A percentile compares a stretch with the other conserved stretches of the same genome.
phyloP scores from a whole-genome alignment of 2,329 filamentous ascomycete species.

The Colletotrichum theobromicola region DNA sequence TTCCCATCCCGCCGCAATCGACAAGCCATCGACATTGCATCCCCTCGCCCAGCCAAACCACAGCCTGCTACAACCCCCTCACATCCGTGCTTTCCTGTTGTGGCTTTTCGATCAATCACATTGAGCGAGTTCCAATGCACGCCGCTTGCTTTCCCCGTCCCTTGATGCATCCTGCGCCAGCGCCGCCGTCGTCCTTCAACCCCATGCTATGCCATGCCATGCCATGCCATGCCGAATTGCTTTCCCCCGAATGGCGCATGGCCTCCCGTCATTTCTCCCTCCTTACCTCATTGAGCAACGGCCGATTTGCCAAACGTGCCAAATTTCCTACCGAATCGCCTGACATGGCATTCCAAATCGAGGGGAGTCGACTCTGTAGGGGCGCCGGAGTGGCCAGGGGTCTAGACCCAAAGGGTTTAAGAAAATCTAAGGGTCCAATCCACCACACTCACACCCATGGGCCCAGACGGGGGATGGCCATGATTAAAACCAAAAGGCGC shows the following conservation, averaged over 20 bases:
- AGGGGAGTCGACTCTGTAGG: not conserved
- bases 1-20: slow-evolving; percentile 14
- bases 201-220: not conserved
- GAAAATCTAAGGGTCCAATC: slow-evolving; percentile 17
- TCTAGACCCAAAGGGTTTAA: not conserved
- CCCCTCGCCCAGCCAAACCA: not conserved
- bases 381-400: not conserved
- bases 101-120: not conserved
- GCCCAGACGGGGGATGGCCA: not conserved
- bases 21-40: not conserved
- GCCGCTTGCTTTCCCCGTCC: not conserved
- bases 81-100: not conserved
- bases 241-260: not conserved
- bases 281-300: not conserved
- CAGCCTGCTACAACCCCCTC: not conserved
- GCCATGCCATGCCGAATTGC: not conserved
- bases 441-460: not conserved
- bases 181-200: not conserved
- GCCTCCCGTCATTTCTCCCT: not conserved
- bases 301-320: not conserved
- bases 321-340: not conserved
- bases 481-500: not conserved
- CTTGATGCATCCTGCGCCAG: not conserved
- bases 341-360: slow-evolving; percentile 3
- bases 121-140: not conserved